These are phyloP conservation scores for Clavariopsis aquatica DNA, from an alignment of 495 filamentous ascomycete species.

Conservation along the genomic window DNA sequence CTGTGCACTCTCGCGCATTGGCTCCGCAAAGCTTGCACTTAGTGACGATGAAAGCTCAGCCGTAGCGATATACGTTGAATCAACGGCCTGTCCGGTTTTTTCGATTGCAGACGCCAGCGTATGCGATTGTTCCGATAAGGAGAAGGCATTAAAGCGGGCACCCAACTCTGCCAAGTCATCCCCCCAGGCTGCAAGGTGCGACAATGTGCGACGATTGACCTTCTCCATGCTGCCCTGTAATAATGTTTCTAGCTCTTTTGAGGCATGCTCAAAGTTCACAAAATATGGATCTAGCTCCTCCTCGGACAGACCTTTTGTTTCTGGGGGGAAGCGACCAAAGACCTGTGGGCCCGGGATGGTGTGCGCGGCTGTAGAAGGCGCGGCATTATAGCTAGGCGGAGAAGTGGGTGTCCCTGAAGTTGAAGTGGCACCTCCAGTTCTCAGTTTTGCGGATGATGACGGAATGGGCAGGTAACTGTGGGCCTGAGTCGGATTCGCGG, in stretches of 20 bases:
- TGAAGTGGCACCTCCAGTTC: conserved; percentile 54
- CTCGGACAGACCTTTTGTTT: conserved; percentile 72
- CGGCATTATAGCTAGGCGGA: conserved; percentile 49
- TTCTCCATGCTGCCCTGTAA: conserved; percentile 93
- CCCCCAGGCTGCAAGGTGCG: conserved; percentile 77
- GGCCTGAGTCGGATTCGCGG: conserved; percentile 85
- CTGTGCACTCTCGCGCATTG: conserved; percentile 94
- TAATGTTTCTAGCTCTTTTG: conserved; percentile 81
- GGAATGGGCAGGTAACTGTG: conserved; percentile 88
- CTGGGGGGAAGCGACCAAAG: conserved; percentile 81
- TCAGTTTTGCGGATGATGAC: conserved; percentile 80
- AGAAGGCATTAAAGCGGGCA: conserved; percentile 94
- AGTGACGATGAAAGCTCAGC: conserved; percentile 83
- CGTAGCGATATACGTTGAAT: conserved; percentile 93
- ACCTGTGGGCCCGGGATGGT: conserved; percentile 63
- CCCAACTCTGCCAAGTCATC: conserved; percentile 89
- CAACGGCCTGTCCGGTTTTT: conserved; percentile 88
- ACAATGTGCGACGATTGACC: conserved; percentile 85
- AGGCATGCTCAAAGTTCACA: conserved; percentile 81
- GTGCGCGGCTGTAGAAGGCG: conserved; percentile 58
- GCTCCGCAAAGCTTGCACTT: conserved; percentile 89
- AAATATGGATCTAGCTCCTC: conserved; percentile 95
- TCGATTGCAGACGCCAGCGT: conserved; percentile 93
- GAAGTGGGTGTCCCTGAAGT: conserved; percentile 56
- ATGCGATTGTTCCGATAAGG: conserved; percentile 83